These are phyloP conservation scores for Fusarium mangiferae DNA, from an alignment of 2,329 filamentous ascomycete species.

Conservation along the genomic window DNA sequence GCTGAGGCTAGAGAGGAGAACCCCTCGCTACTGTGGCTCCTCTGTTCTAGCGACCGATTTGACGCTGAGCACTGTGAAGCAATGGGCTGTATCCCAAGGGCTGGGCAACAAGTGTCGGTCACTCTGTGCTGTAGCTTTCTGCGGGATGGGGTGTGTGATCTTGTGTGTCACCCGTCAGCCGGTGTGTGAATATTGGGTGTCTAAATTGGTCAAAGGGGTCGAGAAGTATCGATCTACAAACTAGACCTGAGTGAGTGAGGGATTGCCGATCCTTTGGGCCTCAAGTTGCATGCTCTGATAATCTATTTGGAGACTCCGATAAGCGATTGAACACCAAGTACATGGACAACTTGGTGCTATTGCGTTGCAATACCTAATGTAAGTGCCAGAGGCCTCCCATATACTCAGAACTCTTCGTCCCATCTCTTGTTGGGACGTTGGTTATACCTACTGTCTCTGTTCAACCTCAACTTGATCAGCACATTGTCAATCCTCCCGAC, in stretches of 20 bases:
- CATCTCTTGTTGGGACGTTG: background rate
- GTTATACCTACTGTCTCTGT: background rate
- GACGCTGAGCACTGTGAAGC: slow-evolving; percentile 14
- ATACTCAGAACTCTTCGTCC: background rate
- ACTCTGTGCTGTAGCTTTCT: background rate
- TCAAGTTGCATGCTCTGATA: slow-evolving; percentile 10
- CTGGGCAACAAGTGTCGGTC: background rate
- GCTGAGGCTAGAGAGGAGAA: slow-evolving; percentile 15
- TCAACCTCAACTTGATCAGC: background rate
- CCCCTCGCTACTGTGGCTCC: slow-evolving; percentile 17
- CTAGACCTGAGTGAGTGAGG: slow-evolving; percentile 5
- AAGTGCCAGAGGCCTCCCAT: slow-evolving; percentile 20
- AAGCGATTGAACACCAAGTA: slow-evolving; percentile 9
- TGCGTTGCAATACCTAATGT: background rate
- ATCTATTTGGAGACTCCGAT: slow-evolving; percentile 2
- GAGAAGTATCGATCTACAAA: slow-evolving; percentile 27
- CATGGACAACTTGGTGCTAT: background rate
- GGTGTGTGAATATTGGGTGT: slow-evolving; percentile 29
- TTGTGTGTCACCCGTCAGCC: background rate
- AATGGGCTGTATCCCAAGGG: background rate
- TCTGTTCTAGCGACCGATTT: slow-evolving; percentile 7
- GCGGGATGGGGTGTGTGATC: slow-evolving; percentile 12
- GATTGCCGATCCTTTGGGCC: slow-evolving; percentile 22
- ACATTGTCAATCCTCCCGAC: background rate
- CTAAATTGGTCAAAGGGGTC: slow-evolving; percentile 7